Evolutionary conservation across 2,329 filamentous ascomycete genomes (phyloP).

Genomic region (Aspergillus pseudotamarii): DNA sequence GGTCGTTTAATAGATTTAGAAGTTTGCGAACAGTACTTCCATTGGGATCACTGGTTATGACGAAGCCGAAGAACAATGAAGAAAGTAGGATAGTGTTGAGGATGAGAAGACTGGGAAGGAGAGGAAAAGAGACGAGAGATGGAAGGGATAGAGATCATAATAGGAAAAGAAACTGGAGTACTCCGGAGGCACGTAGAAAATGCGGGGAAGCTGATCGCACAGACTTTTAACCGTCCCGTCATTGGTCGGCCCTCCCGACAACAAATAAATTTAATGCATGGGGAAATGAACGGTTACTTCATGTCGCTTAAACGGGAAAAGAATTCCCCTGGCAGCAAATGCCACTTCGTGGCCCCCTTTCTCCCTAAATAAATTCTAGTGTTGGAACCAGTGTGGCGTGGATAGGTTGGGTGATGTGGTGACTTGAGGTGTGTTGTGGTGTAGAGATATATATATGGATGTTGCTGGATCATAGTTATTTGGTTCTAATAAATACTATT

Average conservation of each 20-base stretch:
- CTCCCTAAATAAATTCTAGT: background rate
- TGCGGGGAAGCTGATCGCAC: constrained; percentile 5
- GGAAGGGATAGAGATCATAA: background rate
- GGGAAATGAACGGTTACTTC: background rate
- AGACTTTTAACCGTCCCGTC: background rate
- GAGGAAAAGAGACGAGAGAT: background rate
- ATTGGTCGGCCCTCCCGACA: constrained; percentile 4
- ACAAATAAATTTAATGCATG: background rate
- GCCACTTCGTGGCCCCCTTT: background rate
- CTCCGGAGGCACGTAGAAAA: background rate
- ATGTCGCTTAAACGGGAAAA: background rate
- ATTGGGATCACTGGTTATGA: background rate
- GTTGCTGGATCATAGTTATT: background rate
- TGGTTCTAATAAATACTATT: background rate
- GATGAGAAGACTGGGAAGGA: background rate
- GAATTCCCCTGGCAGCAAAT: background rate
- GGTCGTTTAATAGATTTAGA: constrained; percentile 9
- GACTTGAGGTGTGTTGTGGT: background rate
- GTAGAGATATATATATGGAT: background rate
- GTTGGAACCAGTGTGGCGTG: background rate
- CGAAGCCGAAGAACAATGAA: background rate
- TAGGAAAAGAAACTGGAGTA: background rate
- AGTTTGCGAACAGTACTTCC: background rate
- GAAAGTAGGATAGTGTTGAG: background rate
- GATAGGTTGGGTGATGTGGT: background rate